Evolutionary conservation across 176 grass and related monocot genomes (phyloP), one percentile per base, ranked within the genome.

Genomic region (Carex myosuroides): DNA sequence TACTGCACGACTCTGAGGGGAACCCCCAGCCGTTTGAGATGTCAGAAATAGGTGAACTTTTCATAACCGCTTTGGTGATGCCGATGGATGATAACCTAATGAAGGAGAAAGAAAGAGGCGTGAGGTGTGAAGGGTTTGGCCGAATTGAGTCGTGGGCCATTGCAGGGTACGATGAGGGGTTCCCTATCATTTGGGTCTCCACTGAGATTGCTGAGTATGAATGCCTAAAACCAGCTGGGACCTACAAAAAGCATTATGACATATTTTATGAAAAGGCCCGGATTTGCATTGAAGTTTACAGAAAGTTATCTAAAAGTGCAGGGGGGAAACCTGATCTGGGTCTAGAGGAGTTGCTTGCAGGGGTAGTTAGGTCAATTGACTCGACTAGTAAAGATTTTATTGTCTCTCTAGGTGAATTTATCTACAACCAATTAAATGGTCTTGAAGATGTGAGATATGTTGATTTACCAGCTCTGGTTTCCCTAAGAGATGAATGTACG

Each of bases 161-260:
- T 85, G 94, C 96, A 70, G 96, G 96, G 81, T 99, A 99, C 90
- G 96, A 99, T 85, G 96, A 99, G 91, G 96, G 93, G 54, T 93
- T 67, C 68, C 84, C 96, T 56, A 84, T 93, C 20, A 86, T 95
- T 84, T 99, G 96, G 96, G 79, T 99, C 39, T 93, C 91, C 79
- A 99, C 96, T 81, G 96, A 99, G 91, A 65, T 88, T 88, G 93
- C 93, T 81, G 96, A 95, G 37, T 99, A 99, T 75, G 96, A 99
- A 88, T 99, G 96, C 87, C 92, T 95, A 82, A 99, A 95, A 70
- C 96, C 96, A 80, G 86, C 96, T 85, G 80, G 77, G 83, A 89
- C 60, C 75, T 99, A 99, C 87, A 99, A 92, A 78, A 92, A 86
- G 50, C 93, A 92, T 85, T 99, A 90, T 81, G 93, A 89, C 64